These are phyloP conservation scores for Escovopsis sp. DNA, from an alignment of 2,329 filamentous ascomycete species.

Conservation along the genomic window DNA sequence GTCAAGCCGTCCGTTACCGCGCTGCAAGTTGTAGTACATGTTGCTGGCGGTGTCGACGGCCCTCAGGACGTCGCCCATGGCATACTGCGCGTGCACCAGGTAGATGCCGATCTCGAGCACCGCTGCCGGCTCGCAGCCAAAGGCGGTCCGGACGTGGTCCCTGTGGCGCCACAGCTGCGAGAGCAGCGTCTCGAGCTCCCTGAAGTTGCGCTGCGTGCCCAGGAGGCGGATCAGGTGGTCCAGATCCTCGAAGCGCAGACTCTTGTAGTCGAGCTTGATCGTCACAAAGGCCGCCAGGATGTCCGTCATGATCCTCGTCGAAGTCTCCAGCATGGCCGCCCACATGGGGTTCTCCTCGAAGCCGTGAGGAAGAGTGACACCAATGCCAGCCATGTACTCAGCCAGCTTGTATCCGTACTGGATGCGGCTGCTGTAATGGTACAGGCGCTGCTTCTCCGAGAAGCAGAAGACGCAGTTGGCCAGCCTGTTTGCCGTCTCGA, in stretches of 20 bases:
- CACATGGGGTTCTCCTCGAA: constrained; percentile 10
- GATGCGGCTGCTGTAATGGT: constrained; percentile 23
- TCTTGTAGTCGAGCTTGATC: constrained; percentile 27
- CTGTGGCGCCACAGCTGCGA: constrained; percentile 11
- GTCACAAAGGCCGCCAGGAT: constrained; percentile 27
- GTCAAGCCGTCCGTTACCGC: constrained; percentile 13
- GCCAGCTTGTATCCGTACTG: constrained; percentile 31
- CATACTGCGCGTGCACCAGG: neutral
- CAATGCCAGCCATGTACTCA: constrained; percentile 27
- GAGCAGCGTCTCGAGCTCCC: constrained; percentile 24
- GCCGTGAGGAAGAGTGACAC: constrained; percentile 17
- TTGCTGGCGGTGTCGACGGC: constrained; percentile 13
- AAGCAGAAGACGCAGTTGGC: constrained; percentile 28
- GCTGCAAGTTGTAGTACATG: constrained; percentile 14
- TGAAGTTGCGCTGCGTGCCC: constrained; percentile 30
- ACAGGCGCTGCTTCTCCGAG: constrained; percentile 25
- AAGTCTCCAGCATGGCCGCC: neutral
- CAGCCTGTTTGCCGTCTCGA: constrained; percentile 24
- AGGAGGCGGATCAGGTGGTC: constrained; percentile 30
- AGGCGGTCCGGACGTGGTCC: constrained; percentile 8
- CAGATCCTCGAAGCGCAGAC: constrained; percentile 28
- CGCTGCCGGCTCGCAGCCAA: neutral
- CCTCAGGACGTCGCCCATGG: constrained; percentile 4
- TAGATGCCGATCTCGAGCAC: neutral
- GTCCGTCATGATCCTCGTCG: constrained; percentile 5